A percentile compares a stretch with the other conserved stretches of the same genome.
Conservation (phyloP, 805 yeast species). For the Teunomyces barrocoloradensis region DNA sequence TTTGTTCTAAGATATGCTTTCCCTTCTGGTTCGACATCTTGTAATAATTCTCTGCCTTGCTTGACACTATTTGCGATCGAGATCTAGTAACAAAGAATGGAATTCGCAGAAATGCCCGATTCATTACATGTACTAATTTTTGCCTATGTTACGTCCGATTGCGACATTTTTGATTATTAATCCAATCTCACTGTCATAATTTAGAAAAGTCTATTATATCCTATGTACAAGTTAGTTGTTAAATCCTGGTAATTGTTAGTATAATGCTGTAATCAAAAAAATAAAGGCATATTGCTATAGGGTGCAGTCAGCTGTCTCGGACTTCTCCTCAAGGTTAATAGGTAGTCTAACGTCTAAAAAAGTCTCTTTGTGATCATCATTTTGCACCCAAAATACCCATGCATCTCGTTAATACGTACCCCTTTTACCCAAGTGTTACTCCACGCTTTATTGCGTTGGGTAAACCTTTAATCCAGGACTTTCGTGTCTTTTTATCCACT, state of each 20-base stretch:
- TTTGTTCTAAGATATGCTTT: conserved; percentile 8
- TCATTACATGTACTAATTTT: not conserved
- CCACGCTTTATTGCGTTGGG: conserved; percentile 64
- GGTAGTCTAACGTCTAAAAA: conserved; percentile 44
- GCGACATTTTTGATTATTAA: conserved; percentile 3
- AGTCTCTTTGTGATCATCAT: conserved; percentile 35
- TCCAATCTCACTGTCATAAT: not conserved
- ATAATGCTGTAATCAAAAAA: not conserved
- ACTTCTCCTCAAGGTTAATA: conserved; percentile 32
- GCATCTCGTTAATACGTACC: not conserved
- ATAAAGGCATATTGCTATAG: not conserved
- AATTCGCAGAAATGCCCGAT: not conserved
- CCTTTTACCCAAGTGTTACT: conserved; percentile 27
- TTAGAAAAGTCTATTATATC: not conserved
- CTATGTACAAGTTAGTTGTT: not conserved
- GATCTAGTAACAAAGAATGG: not conserved
- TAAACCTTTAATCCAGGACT: conserved; percentile 79
- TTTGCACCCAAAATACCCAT: not conserved
- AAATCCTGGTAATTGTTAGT: conserved; percentile 4
- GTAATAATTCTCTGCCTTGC: conserved; percentile 6
- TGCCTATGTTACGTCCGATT: not conserved
- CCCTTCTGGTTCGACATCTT: conserved; percentile 9
- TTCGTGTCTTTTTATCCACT: conserved; percentile 63
- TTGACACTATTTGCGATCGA: not conserved
- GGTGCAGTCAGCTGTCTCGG: conserved; percentile 26